Conservation (phyloP, 495 filamentous ascomycete species). For the Xylaria castorea region DNA sequence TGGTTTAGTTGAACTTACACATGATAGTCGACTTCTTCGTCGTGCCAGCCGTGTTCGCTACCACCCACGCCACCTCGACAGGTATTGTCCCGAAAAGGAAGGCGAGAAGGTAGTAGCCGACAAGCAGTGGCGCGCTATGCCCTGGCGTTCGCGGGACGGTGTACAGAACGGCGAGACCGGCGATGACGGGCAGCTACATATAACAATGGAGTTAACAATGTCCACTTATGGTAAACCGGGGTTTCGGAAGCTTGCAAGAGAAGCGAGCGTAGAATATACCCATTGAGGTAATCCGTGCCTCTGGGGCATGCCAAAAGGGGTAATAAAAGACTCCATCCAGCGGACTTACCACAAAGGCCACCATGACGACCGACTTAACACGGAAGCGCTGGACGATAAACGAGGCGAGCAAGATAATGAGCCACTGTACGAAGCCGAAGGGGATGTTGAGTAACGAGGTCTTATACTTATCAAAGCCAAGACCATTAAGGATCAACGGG, state of each 20-base stretch:
- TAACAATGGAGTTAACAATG: too few relatives aligned
- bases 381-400: slow-evolving; percentile 58
- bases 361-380: slow-evolving; percentile 58
- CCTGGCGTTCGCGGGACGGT: slow-evolving; percentile 51
- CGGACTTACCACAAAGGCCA: slow-evolving; percentile 47
- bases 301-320: too few relatives aligned
- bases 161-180: slow-evolving; percentile 63
- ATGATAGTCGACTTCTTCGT: slow-evolving; percentile 70
- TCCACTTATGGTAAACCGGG: too few relatives aligned
- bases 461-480: slow-evolving; percentile 63
- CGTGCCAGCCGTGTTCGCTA: slow-evolving; percentile 71
- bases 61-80: slow-evolving; percentile 55
- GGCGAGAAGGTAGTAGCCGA: slow-evolving; percentile 67
- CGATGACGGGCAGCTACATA: slow-evolving; percentile 64
- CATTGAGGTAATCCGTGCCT: too few relatives aligned
- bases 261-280: too few relatives aligned
- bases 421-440: slow-evolving; percentile 63
- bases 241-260: too few relatives aligned
- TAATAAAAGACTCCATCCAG: too few relatives aligned
- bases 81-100: slow-evolving; percentile 65
- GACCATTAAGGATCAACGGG: slow-evolving; percentile 65
- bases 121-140: slow-evolving; percentile 54
- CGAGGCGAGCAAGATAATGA: slow-evolving; percentile 62
- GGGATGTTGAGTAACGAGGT: slow-evolving; percentile 71
- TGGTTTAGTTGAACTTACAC: slow-evolving; percentile 38